These are phyloP conservation scores for Omphalotus olearius DNA, from an alignment of 1,284 basidiomycete species.

Conservation along the genomic window DNA sequence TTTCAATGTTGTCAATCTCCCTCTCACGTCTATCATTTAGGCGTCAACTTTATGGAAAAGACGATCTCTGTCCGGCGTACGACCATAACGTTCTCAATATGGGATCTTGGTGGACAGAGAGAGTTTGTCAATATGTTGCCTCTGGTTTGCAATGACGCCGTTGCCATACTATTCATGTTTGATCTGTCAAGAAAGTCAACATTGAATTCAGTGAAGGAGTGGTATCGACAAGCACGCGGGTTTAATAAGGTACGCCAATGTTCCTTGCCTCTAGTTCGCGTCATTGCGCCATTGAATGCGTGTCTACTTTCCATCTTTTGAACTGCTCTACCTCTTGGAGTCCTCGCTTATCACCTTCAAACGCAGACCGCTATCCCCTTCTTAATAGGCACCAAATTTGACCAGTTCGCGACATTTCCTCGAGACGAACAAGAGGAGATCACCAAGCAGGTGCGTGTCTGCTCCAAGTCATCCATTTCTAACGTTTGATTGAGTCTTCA, in stretches of 20 bases:
- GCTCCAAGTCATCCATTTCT: not conserved
- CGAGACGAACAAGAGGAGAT: slow-evolving; percentile 98
- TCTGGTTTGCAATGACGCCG: slow-evolving; percentile 96
- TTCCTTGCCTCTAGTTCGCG: not conserved
- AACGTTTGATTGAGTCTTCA: slow-evolving; percentile 12
- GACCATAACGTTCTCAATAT: slow-evolving; percentile 98
- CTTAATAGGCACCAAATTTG: slow-evolving; percentile 96
- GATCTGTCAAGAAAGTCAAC: slow-evolving; percentile 96
- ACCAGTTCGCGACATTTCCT: slow-evolving; percentile 93
- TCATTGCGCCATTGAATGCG: not conserved
- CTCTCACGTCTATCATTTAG: slow-evolving; percentile 32
- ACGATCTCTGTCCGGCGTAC: slow-evolving; percentile 96
- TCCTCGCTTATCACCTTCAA: not conserved
- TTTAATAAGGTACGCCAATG: slow-evolving; percentile 82
- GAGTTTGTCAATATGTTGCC: slow-evolving; percentile 99
- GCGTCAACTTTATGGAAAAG: slow-evolving; percentile 99
- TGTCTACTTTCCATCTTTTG: not conserved
- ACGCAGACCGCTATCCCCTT: slow-evolving; percentile 90
- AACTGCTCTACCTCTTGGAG: not conserved
- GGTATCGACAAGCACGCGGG: slow-evolving; percentile 97
- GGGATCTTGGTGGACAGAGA: slow-evolving; percentile 96
- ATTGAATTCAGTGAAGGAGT: slow-evolving; percentile 96
- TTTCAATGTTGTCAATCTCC: not conserved
- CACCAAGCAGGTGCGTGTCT: slow-evolving; percentile 77
- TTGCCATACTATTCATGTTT: slow-evolving; percentile 99